These are phyloP conservation scores for Pseudogymnoascus sp. DNA, from an alignment of 2,329 filamentous ascomycete species.

Conservation along the genomic window DNA sequence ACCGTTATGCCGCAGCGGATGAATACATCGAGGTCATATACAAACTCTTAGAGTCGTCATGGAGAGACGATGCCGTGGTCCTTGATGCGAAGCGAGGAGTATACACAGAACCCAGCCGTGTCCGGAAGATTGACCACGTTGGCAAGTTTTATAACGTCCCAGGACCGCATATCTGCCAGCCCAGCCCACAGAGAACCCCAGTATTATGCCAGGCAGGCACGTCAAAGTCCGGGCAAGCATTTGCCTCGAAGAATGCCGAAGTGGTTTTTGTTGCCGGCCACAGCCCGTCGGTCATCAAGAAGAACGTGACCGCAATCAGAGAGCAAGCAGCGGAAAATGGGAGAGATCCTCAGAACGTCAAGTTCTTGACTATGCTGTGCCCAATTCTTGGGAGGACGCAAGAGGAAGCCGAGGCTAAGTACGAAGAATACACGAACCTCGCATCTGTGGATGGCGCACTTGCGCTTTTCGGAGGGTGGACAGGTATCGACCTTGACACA, in stretches of 20 bases:
- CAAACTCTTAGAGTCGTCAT: conserved; percentile 61
- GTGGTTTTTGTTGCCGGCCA: conserved; percentile 65
- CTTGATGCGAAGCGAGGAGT: conserved; percentile 51
- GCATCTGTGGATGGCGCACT: conserved; percentile 60
- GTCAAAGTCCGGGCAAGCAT: conserved; percentile 56
- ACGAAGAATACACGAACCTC: conserved; percentile 53
- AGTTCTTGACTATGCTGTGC: conserved; percentile 60
- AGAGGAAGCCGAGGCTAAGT: conserved; percentile 59
- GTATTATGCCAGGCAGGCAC: conserved; percentile 64
- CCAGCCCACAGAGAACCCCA: conserved; percentile 60
- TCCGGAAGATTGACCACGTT: conserved; percentile 59
- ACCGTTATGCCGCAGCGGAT: conserved; percentile 56
- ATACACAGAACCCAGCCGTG: conserved; percentile 51
- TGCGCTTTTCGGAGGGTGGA: conserved; percentile 69
- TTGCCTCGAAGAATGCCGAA: conserved; percentile 65
- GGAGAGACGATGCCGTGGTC: conserved; percentile 59
- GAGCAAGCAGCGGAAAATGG: conserved; percentile 46
- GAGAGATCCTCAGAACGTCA: conserved; percentile 54
- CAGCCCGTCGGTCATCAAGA: conserved; percentile 53
- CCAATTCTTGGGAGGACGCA: conserved; percentile 60
- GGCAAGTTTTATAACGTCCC: conserved; percentile 59
- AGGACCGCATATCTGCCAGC: conserved; percentile 60
- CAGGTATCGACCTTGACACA: conserved; percentile 55
- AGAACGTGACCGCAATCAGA: conserved; percentile 57
- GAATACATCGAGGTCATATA: conserved; percentile 60